Conservation (phyloP, 1,139 yeast genomes). For the Blastobotrys capitulatus region DNA sequence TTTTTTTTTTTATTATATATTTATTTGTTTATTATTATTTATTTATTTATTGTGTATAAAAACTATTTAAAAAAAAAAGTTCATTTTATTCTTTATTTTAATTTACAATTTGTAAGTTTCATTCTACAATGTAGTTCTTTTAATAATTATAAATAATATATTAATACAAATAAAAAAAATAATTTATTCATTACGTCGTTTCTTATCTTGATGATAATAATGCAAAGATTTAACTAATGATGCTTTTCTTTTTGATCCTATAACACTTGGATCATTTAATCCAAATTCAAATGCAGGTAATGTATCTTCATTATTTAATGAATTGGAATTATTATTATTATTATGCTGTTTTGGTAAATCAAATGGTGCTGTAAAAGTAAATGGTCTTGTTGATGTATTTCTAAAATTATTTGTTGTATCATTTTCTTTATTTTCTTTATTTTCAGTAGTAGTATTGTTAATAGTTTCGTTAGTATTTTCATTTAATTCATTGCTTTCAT, state of each 20-base stretch:
- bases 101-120: too few relatives aligned
- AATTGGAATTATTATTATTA: not conserved
- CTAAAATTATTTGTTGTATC: not conserved
- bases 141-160: too few relatives aligned
- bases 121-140: too few relatives aligned
- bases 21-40: not conserved
- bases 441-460: not conserved
- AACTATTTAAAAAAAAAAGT: too few relatives aligned
- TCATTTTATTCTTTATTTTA: not conserved
- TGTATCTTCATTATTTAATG: not conserved
- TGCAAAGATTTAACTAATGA: not conserved
- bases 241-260: not conserved
- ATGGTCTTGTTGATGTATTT: constrained; percentile 7
- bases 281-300: not conserved
- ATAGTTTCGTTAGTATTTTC: not conserved
- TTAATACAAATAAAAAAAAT: not conserved
- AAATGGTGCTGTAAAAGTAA: constrained; percentile 4
- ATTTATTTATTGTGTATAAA: not conserved
- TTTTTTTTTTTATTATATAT: not conserved
- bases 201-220: not conserved
- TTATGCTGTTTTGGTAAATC: not conserved
- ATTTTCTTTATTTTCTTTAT: not conserved
- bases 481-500: too few relatives aligned
- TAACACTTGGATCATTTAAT: not conserved
- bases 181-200: constrained; percentile 4